Base-by-base conservation (phyloP, 2,329 filamentous ascomycete genomes). In the Hymenoscyphus albidus region DNA sequence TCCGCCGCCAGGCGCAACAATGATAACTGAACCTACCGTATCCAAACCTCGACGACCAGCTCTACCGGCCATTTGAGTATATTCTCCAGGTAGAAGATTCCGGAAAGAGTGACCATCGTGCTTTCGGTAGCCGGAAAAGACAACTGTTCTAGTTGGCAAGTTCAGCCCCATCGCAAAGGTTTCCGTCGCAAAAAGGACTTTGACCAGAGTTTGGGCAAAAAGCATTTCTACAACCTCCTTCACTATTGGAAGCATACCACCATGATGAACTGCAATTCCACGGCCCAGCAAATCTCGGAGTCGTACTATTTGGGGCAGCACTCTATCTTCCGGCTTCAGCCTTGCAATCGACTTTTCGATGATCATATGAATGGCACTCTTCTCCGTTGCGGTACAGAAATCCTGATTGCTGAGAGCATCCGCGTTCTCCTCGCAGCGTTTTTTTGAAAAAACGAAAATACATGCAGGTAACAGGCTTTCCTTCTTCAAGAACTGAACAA, bases 91-190 rank as follows among this genome's bases (percentile, higher is more conserved):
- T 0, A 97, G 82, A 0, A 99, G 82, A 74, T 97, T 95, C 69
- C 95, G 85, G 80, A 98, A 98, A 3, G 87, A 86, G 71, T 95
- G 91, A 5, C 95, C 95, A 74, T 99, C 95, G 70, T 97, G 94
- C 76, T 99, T 99, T 61, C 95, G 88, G 77, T 95, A 97, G 10
- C 95, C 95, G 12, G 95, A 98, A 77, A 99, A 99, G 1, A 98
- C 94, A 0, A 99, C 95, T 0, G 95, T 99, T 69, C 95, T 86
- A 0, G 95, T 99, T 0, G 95, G 95, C 64, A 99, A 80, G 74
- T 99, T 99, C 39, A 99, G 83, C 35, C 95, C 95, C 93, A 99
- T 99, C 42, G 95, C 95, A 77, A 99, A 99, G 0, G 95, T 99
- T 76, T 99, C 95, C 0, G 95, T 99, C 0, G 95, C 95, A 74